Evolutionary conservation across 202 grass and related monocot genomes (phyloP).

Genomic region (Carex sylvatica): DNA sequence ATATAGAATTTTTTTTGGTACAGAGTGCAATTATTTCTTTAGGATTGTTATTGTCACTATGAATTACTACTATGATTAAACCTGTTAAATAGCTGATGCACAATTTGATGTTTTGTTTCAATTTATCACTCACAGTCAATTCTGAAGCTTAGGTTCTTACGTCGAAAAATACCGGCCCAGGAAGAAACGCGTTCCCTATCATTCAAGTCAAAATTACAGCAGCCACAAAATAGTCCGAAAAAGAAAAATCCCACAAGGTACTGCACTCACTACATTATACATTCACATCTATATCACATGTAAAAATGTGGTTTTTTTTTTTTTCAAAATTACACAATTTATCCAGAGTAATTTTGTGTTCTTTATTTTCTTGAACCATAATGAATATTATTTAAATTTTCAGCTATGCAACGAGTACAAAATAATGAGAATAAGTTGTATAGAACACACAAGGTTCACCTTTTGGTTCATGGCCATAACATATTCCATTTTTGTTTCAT

Average conservation of each 20-base stretch:
- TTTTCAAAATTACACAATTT: neutral
- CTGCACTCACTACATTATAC: neutral
- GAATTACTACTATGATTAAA: neutral
- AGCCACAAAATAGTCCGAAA: slow-evolving; percentile 32
- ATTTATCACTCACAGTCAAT: slow-evolving; percentile 57
- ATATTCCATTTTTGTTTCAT: neutral
- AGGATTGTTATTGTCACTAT: neutral
- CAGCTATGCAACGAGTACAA: neutral
- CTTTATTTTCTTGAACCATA: neutral
- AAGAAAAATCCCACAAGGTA: slow-evolving; percentile 53
- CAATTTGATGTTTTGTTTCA: slow-evolving; percentile 7
- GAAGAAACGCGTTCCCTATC: slow-evolving; percentile 44
- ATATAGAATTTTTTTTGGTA: neutral
- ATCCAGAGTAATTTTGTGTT: neutral
- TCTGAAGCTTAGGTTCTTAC: slow-evolving; percentile 65
- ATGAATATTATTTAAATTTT: neutral
- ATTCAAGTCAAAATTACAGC: slow-evolving; percentile 35
- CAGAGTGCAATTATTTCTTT: neutral
- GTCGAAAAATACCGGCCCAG: slow-evolving; percentile 43
- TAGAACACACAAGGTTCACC: neutral
- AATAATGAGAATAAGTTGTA: neutral
- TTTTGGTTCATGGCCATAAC: neutral
- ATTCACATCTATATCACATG: neutral
- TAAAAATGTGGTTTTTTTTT: neutral
- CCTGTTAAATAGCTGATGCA: neutral